Evolutionary conservation across 2,329 filamentous ascomycete genomes (phyloP).

Genomic region (Pseudocercospora fijiensis): DNA sequence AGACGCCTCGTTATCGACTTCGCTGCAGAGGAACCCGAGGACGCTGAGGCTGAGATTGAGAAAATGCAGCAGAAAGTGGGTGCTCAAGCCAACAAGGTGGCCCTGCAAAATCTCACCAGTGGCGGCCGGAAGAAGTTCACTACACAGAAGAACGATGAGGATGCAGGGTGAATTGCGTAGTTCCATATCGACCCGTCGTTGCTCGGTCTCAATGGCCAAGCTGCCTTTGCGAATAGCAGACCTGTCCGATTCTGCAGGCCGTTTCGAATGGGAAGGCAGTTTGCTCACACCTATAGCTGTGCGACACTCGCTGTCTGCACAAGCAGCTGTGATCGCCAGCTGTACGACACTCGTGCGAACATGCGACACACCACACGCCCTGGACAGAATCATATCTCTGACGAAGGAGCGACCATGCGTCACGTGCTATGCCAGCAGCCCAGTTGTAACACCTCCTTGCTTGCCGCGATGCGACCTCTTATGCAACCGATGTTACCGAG

Average conservation of each 20-base stretch:
- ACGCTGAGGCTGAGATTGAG: slow-evolving; percentile 92
- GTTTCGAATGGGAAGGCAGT: background rate
- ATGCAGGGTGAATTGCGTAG: slow-evolving; percentile 13
- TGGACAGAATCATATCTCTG: background rate
- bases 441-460: slow-evolving; percentile 24
- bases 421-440: background rate
- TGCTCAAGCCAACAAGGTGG: slow-evolving; percentile 85
- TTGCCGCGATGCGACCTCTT: slow-evolving; percentile 26
- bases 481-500: slow-evolving; percentile 26
- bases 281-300: background rate
- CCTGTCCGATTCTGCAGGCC: background rate
- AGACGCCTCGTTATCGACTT: slow-evolving; percentile 88
- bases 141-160: slow-evolving; percentile 34
- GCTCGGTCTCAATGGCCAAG: background rate
- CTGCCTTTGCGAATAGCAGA: background rate
- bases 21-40: slow-evolving; percentile 80
- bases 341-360: slow-evolving; percentile 1
- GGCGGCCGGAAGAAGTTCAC: slow-evolving; percentile 82
- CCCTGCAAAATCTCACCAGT: slow-evolving; percentile 81
- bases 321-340: background rate
- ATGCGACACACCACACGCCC: background rate
- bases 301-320: background rate
- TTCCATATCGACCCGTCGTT: background rate
- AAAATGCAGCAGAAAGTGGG: slow-evolving; percentile 97
- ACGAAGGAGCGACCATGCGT: background rate